Evolutionary conservation across 371 early-diverging fungal genomes (phyloP).

Genomic region (Funneliformis caledonium): DNA sequence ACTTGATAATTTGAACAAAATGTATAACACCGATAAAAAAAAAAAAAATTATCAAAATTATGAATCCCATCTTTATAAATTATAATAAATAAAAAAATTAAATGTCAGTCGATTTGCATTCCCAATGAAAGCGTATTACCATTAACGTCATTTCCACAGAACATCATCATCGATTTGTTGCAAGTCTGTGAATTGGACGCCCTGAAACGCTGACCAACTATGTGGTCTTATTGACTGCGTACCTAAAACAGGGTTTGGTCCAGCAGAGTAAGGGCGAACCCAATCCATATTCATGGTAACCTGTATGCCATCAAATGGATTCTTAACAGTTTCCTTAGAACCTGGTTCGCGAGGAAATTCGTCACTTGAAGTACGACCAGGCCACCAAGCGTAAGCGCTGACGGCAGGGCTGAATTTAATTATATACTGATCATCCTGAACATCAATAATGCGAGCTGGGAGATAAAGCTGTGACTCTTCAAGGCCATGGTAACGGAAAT

Average conservation of each 20-base stretch:
- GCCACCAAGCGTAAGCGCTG: constrained; percentile 14
- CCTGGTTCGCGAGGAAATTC: constrained; percentile 8
- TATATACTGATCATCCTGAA: constrained; percentile 4
- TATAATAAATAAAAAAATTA: no score
- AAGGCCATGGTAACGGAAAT: background rate
- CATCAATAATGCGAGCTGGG: constrained; percentile 17
- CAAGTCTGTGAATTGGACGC: background rate
- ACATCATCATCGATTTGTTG: constrained; percentile 20
- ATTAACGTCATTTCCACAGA: constrained; percentile 2
- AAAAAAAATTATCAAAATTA: no score
- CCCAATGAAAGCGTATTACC: background rate
- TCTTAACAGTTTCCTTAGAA: background rate
- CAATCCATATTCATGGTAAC: constrained; percentile 8
- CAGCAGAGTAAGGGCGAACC: constrained; percentile 13
- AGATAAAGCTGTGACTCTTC: constrained; percentile 21
- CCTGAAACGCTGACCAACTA: constrained; percentile 21
- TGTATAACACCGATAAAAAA: no score
- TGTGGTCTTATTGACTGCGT: constrained; percentile 17
- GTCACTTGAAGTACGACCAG: background rate
- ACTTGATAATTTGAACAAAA: no score
- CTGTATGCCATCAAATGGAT: background rate
- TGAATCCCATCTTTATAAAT: no score
- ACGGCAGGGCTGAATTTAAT: constrained; percentile 7
- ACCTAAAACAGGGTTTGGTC: background rate
- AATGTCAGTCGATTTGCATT: background rate